Percentiles rank a stretch among this genome's conserved stretches.
Conservation (phyloP, 2,329 filamentous ascomycete genomes). For the Aspergillus sergii region DNA sequence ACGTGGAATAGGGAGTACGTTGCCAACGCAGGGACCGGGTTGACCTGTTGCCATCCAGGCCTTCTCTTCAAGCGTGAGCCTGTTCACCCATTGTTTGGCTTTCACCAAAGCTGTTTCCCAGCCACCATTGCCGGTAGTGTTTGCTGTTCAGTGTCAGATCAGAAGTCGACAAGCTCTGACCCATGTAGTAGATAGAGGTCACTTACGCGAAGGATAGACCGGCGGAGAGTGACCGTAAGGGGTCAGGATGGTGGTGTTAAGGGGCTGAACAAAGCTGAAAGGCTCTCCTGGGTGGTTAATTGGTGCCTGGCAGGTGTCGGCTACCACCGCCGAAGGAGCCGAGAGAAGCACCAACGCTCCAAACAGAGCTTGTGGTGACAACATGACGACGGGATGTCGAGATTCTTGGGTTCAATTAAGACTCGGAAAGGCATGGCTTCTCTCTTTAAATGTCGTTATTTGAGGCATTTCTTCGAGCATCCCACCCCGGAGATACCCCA, state of each 20-base stretch:
- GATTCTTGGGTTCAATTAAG: background rate
- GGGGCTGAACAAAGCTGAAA: background rate
- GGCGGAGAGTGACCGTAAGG: background rate
- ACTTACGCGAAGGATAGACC: background rate
- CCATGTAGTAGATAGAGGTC: background rate
- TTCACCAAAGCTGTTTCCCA: background rate
- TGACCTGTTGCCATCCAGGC: background rate
- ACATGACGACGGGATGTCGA: background rate
- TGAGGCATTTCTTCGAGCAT: background rate
- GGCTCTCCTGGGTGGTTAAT: background rate
- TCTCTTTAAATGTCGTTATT: background rate
- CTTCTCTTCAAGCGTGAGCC: background rate
- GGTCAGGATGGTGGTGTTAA: background rate
- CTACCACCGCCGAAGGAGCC: background rate
- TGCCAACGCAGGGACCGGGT: background rate
- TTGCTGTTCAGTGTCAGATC: background rate
- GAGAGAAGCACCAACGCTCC: background rate
- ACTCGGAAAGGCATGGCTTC: background rate
- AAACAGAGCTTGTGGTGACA: background rate
- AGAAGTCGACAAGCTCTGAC: background rate
- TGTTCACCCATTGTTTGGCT: background rate
- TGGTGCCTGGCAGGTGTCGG: background rate
- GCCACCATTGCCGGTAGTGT: background rate
- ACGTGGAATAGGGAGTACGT: conserved; percentile 12
- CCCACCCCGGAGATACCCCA: background rate